Percentiles rank a stretch among this genome's conserved stretches.
Conservation (phyloP, 225 moss, liverwort and hornwort species). For the Asterella californica region DNA sequence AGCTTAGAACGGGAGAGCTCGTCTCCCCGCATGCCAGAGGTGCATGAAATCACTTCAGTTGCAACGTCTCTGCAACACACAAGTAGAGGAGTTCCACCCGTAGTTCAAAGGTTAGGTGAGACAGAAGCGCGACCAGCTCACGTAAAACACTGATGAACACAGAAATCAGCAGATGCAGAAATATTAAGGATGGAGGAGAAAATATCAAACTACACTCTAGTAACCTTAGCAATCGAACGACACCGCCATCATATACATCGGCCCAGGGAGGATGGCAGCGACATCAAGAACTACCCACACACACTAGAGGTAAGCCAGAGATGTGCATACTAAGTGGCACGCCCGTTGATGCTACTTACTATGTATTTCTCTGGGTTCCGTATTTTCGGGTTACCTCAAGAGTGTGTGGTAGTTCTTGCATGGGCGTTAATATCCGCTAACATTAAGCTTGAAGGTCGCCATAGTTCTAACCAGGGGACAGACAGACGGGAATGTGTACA, state of each 20-base stretch:
- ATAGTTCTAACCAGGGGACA: too few species aligned
- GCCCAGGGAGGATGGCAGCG: too few species aligned
- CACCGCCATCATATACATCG: neutral
- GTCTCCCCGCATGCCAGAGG: slow-evolving; percentile 18
- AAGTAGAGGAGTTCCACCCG: neutral
- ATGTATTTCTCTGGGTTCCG: too few species aligned
- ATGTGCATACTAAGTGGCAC: too few species aligned
- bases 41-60: slow-evolving; percentile 24
- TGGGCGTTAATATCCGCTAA: too few species aligned
- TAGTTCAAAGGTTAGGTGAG: neutral
- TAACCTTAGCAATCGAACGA: neutral
- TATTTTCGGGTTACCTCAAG: too few species aligned
- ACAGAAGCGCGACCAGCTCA: neutral
- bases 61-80: slow-evolving; percentile 15
- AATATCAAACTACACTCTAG: neutral
- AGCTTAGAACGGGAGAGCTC: slow-evolving; percentile 25
- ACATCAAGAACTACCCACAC: too few species aligned
- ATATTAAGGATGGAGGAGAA: neutral
- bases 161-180: neutral
- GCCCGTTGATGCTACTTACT: too few species aligned
- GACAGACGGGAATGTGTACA: too few species aligned
- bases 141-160: neutral
- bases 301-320: too few species aligned
- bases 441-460: too few species aligned
- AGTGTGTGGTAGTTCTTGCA: too few species aligned